These are phyloP conservation scores for Citrus medica DNA, from an alignment of 345 rosid species.

Conservation along the genomic window DNA sequence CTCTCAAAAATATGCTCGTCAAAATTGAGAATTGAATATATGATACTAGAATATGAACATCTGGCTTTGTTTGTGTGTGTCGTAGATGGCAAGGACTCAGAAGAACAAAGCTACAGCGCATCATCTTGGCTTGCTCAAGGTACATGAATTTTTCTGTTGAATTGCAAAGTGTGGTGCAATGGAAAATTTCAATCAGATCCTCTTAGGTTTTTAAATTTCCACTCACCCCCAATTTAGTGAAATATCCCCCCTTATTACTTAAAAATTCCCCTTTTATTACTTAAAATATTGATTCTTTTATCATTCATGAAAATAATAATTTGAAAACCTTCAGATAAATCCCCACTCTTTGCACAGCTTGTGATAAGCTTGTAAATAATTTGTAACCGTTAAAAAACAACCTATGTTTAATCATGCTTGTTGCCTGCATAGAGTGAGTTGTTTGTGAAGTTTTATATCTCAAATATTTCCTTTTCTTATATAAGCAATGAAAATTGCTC, in stretches of 20 bases:
- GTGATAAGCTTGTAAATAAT: background rate
- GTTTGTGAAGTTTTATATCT: background rate
- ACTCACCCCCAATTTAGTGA: background rate
- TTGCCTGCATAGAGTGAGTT: background rate
- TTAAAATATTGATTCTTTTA: background rate
- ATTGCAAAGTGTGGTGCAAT: background rate
- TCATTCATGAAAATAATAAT: background rate
- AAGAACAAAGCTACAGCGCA: constrained; percentile 99
- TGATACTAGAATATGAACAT: background rate
- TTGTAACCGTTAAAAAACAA: no score
- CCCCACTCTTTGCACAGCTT: background rate
- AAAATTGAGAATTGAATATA: background rate
- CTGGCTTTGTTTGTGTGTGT: constrained; percentile 11
- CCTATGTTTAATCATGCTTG: background rate
- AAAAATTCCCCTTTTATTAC: background rate
- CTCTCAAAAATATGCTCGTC: background rate
- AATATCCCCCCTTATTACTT: background rate
- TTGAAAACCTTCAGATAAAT: background rate
- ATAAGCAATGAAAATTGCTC: background rate
- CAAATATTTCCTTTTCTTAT: background rate
- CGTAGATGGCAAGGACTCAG: constrained; percentile 95
- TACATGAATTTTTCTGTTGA: background rate
- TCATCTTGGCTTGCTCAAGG: constrained; percentile 97
- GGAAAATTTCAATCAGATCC: background rate
- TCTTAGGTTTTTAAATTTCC: background rate